These are phyloP conservation scores for Sugiyamaella sp. DNA, from an alignment of 1,139 yeast genomes.

Conservation along the genomic window DNA sequence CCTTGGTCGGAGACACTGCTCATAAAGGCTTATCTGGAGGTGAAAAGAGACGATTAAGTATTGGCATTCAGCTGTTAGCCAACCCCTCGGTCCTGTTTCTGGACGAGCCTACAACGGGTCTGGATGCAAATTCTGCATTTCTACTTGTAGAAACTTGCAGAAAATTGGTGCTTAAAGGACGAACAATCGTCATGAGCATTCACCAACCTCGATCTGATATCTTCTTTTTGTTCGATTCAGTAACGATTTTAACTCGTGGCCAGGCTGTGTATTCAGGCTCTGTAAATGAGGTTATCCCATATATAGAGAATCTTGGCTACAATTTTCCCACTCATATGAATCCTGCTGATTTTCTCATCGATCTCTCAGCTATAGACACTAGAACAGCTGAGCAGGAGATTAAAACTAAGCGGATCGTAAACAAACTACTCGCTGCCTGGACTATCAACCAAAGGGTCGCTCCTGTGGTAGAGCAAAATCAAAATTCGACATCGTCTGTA, in stretches of 20 bases:
- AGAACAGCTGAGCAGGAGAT: constrained; percentile 48
- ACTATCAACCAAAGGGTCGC: constrained; percentile 30
- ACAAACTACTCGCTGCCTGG: constrained; percentile 57
- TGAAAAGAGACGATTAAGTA: constrained; percentile 74
- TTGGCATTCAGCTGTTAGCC: constrained; percentile 75
- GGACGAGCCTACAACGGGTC: constrained; percentile 90
- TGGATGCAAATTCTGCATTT: constrained; percentile 78
- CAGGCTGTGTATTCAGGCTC: constrained; percentile 62
- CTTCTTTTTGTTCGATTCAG: constrained; percentile 64
- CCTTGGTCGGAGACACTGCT: constrained; percentile 55
- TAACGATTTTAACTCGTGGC: constrained; percentile 72
- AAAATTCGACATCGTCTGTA: not conserved
- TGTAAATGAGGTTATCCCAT: constrained; percentile 49
- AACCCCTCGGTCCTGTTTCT: constrained; percentile 76
- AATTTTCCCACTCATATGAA: constrained; percentile 52
- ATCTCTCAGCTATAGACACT: constrained; percentile 69
- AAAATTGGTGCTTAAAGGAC: constrained; percentile 60
- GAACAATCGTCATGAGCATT: constrained; percentile 73
- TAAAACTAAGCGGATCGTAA: constrained; percentile 50
- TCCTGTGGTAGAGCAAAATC: not conserved
- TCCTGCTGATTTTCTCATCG: constrained; percentile 69
- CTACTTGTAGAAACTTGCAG: constrained; percentile 65
- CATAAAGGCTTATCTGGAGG: constrained; percentile 76
- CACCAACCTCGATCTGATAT: constrained; percentile 89
- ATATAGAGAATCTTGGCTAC: constrained; percentile 56